These are phyloP conservation scores for Alternaria arborescens DNA, from an alignment of 2,329 filamentous ascomycete genomes.

Conservation along the genomic window DNA sequence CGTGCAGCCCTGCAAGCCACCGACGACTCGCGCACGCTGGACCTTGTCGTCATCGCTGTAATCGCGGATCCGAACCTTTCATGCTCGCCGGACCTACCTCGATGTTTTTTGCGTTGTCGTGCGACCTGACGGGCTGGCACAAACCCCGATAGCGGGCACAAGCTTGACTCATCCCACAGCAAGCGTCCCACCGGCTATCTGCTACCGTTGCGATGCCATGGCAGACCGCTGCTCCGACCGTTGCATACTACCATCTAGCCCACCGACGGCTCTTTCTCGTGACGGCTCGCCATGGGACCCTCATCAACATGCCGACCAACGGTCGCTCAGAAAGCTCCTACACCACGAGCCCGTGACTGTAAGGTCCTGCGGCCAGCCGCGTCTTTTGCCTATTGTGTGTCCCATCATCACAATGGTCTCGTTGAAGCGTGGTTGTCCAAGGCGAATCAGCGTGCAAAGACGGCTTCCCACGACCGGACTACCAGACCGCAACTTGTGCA, in stretches of 20 bases:
- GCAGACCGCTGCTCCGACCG: constrained; percentile 41
- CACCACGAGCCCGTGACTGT: constrained; percentile 47
- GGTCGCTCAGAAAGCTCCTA: constrained; percentile 31
- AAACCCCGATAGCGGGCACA: constrained; percentile 1
- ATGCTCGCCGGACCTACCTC: constrained; percentile 16
- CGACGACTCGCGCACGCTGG: constrained; percentile 14
- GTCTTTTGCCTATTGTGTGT: constrained; percentile 34
- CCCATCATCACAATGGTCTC: constrained; percentile 32
- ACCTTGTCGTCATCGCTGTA: constrained; percentile 20
- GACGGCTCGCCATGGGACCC: constrained; percentile 28
- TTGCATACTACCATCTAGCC: constrained; percentile 23
- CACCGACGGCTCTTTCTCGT: constrained; percentile 19
- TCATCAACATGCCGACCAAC: constrained; percentile 43
- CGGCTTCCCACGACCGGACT: constrained; percentile 30
- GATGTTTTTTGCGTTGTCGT: constrained; percentile 18
- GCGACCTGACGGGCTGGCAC: constrained; percentile 10
- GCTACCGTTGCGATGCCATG: constrained; percentile 13
- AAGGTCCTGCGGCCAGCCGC: constrained; percentile 38
- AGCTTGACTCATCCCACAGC: constrained; percentile 29
- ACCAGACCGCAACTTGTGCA: constrained; percentile 34
- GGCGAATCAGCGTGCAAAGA: constrained; percentile 45
- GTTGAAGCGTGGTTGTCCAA: constrained; percentile 28
- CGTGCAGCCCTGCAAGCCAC: constrained; percentile 28
- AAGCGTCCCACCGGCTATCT: constrained; percentile 12
- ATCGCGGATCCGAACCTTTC: constrained; percentile 1